Evolutionary conservation across 129 eudicot species (phyloP).

Genomic region (Dittrichia graveolens): DNA sequence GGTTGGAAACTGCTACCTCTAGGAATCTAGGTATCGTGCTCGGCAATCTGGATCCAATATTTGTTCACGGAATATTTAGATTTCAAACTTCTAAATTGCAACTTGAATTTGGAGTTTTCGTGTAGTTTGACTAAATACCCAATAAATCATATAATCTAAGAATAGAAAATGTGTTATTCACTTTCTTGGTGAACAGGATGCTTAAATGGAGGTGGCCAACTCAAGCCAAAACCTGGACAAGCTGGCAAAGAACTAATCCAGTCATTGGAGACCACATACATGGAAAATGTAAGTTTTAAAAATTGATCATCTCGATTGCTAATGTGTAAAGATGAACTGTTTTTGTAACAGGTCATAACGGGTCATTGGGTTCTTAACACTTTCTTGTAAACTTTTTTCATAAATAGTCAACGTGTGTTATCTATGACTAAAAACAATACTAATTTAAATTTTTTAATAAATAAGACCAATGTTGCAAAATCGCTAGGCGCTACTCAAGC

Average conservation of each 20-base stretch:
- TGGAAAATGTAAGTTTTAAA: conserved; percentile 60
- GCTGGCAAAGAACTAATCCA: conserved; percentile 86
- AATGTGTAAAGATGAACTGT: neutral
- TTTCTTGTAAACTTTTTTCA: no score
- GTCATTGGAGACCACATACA: conserved; percentile 61
- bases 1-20: neutral
- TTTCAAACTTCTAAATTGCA: no score
- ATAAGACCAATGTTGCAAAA: no score
- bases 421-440: no score
- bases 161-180: neutral
- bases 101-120: neutral
- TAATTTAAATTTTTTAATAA: neutral
- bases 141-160: neutral
- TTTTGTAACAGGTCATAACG: neutral
- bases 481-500: no score
- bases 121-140: no score
- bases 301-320: conserved; percentile 5
- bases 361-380: neutral
- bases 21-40: neutral
- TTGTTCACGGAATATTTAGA: no score
- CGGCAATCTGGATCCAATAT: no score
- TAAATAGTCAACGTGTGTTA: no score
- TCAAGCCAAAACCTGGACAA: conserved; percentile 82
- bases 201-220: conserved; percentile 97
- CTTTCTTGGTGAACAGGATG: conserved; percentile 53